phyloP scores from a whole-genome alignment of 352 stramenopile species.

The Globisporangium spinosum region DNA sequence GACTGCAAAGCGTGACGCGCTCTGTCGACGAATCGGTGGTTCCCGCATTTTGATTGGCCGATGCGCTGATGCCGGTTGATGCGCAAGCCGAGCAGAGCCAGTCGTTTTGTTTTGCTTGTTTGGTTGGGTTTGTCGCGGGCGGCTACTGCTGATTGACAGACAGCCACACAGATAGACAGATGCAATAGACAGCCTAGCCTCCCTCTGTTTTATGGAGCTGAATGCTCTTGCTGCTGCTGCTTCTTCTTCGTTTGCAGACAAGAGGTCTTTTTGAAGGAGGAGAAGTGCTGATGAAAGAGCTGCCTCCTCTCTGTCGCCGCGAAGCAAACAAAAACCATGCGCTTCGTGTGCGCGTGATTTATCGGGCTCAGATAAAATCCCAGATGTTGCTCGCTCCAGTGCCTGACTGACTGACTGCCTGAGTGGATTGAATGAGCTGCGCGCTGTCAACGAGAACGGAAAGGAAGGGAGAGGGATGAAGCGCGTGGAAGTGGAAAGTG shows the following conservation, averaged over 20 bases:
- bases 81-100: conserved; percentile 8
- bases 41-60: conserved; percentile 1
- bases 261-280: conserved; percentile 7
- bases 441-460: not conserved
- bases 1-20: conserved; percentile 8
- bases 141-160: not conserved
- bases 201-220: not conserved
- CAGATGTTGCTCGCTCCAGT: not conserved
- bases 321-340: conserved; percentile 3
- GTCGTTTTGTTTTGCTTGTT: not conserved
- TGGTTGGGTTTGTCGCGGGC: not conserved
- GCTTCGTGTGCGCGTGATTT: not conserved
- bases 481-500: not conserved
- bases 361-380: conserved; percentile 3
- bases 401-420: too few species aligned
- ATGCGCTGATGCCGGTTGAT: not conserved
- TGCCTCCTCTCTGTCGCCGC: not conserved
- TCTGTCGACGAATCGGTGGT: conserved; percentile 9
- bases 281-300: not conserved
- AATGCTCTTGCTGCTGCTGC: not conserved
- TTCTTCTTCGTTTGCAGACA: conserved; percentile 13
- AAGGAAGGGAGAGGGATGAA: not conserved
- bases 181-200: not conserved
- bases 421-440: not conserved
- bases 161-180: not conserved